These are phyloP conservation scores for Pseudogymnoascus sp. DNA, from an alignment of 2,329 filamentous ascomycete species.

Conservation along the genomic window DNA sequence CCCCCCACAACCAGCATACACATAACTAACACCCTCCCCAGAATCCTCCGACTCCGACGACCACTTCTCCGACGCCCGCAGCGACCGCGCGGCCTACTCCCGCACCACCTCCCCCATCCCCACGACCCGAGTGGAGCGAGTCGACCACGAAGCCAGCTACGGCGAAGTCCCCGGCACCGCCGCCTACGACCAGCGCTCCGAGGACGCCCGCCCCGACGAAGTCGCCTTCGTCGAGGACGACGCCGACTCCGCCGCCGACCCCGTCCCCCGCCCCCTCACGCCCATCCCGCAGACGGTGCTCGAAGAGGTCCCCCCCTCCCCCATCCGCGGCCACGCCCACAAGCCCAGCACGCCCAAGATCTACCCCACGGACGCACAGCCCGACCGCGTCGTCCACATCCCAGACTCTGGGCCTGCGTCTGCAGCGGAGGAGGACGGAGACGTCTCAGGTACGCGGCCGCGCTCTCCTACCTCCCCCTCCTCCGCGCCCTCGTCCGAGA, in stretches of 20 bases:
- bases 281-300: conserved; percentile 51
- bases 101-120: conserved; percentile 44
- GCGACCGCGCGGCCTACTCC: conserved; percentile 36
- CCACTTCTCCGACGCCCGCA: conserved; percentile 61
- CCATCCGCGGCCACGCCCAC: conserved; percentile 52
- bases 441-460: conserved; percentile 48
- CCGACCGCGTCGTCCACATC: conserved; percentile 47
- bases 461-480: conserved; percentile 26
- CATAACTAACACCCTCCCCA: conserved; percentile 14
- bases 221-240: conserved; percentile 35
- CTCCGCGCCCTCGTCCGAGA: conserved; percentile 52
- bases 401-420: conserved; percentile 24
- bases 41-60: conserved; percentile 59
- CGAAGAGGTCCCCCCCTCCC: conserved; percentile 44
- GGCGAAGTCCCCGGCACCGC: conserved; percentile 55
- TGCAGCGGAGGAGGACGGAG: conserved; percentile 34
- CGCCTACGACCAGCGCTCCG: conserved; percentile 46
- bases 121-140: conserved; percentile 50
- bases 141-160: conserved; percentile 49
- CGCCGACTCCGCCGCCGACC: not conserved
- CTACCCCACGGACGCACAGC: conserved; percentile 48
- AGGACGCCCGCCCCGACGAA: conserved; percentile 53
- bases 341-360: conserved; percentile 49
- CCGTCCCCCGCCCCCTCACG: conserved; percentile 20
- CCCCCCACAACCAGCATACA: not conserved